Percentiles rank a stretch among this genome's conserved stretches.
Evolutionary conservation across 2,329 filamentous ascomycete species (phyloP).

Genomic region (Scedosporium dehoogii): DNA sequence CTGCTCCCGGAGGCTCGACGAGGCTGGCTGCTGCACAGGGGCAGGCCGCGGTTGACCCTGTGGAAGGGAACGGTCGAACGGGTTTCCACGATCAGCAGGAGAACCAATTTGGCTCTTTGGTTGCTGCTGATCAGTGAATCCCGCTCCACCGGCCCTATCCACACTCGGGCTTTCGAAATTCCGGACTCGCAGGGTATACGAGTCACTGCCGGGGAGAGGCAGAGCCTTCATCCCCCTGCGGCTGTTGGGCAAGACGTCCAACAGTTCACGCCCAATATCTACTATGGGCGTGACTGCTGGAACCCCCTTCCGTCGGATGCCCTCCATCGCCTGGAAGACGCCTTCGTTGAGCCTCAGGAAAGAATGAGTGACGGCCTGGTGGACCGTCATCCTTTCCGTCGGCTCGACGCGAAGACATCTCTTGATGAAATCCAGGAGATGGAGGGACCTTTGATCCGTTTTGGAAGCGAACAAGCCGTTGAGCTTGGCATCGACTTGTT

Average conservation of each 20-base stretch:
- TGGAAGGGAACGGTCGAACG: too few species aligned
- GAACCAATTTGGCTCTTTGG: too few species aligned
- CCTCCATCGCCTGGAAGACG: background rate
- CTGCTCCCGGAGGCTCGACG: too few species aligned
- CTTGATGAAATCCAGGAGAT: background rate
- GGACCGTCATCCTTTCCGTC: background rate
- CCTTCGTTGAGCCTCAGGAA: conserved; percentile 5
- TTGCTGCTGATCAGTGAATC: too few species aligned
- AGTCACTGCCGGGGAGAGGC: background rate
- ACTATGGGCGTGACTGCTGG: background rate
- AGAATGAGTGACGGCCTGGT: background rate
- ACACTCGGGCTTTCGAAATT: background rate
- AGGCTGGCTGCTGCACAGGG: too few species aligned
- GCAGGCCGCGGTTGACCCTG: too few species aligned
- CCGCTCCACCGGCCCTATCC: too few species aligned
- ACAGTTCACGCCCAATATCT: conserved; percentile 1
- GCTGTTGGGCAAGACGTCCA: background rate
- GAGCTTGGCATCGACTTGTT: background rate
- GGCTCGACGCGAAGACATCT: conserved; percentile 3
- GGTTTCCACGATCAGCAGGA: too few species aligned
- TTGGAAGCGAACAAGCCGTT: background rate
- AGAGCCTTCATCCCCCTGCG: background rate
- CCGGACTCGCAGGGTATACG: background rate
- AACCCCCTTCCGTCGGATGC: background rate
- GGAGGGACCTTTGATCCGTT: background rate